A percentile compares a stretch with the other conserved stretches of the same genome.
Evolutionary conservation across 306 rosid species (phyloP).

Genomic region (Rubus idaeus): DNA sequence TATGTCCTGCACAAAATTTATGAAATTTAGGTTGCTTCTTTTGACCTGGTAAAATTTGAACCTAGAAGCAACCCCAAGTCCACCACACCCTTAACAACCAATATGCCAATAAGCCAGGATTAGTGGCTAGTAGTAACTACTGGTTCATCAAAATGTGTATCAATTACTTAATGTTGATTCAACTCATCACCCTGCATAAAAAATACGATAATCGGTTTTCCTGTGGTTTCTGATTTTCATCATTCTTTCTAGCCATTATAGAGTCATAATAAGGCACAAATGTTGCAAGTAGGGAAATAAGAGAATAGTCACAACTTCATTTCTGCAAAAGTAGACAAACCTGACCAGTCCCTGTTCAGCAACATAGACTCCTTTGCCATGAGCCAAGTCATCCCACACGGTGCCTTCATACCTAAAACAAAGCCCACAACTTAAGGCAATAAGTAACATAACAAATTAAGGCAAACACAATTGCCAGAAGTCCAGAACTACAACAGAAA

Average conservation of each 20-base stretch:
- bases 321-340: conserved; percentile 38
- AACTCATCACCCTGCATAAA: background rate
- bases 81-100: background rate
- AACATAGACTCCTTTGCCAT: conserved; percentile 86
- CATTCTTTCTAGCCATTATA: background rate
- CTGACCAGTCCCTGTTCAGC: conserved; percentile 70
- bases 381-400: conserved; percentile 96
- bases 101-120: background rate
- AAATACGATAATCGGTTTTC: background rate
- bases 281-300: background rate
- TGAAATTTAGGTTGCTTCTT: background rate
- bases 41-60: background rate
- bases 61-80: background rate
- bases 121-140: background rate
- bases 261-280: background rate
- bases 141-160: background rate
- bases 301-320: background rate
- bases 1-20: background rate
- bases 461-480: background rate
- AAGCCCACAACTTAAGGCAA: background rate
- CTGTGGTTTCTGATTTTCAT: background rate
- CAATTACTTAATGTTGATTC: background rate
- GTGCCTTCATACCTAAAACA: conserved; percentile 87
- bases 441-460: background rate
- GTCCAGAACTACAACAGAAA: background rate